Percentiles rank a stretch among this genome's conserved stretches.
phyloP scores from a whole-genome alignment of 2,329 filamentous ascomycete species.

The Cordyceps cateniannulata region DNA sequence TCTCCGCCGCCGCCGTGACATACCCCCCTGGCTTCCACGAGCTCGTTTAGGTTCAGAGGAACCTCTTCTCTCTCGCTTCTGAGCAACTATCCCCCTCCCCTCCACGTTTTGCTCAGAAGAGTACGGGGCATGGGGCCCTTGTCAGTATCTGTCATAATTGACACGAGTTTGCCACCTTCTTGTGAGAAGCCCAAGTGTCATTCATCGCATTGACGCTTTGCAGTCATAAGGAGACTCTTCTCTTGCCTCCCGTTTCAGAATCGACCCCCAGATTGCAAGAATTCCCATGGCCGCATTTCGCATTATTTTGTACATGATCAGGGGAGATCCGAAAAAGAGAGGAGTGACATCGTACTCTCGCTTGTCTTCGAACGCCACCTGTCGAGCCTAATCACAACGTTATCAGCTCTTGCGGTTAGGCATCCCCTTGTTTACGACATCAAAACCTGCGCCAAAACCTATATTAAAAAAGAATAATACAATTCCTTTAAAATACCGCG shows the following conservation, averaged over 20 bases:
- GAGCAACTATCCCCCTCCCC: not conserved
- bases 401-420: not conserved
- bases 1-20: not conserved
- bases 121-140: not conserved
- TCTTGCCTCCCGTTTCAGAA: not conserved
- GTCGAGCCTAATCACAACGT: not conserved
- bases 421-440: not conserved
- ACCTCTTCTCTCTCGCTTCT: not conserved
- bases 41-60: not conserved
- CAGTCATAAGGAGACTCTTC: not conserved
- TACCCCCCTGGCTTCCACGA: not conserved
- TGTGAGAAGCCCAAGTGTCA: not conserved
- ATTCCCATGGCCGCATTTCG: not conserved
- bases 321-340: not conserved
- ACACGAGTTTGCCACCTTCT: not conserved
- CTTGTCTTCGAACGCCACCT: no score
- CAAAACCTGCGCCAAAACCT: not conserved
- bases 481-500: not conserved
- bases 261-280: not conserved
- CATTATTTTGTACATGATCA: not conserved
- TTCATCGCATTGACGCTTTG: conserved; percentile 1
- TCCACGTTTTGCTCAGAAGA: not conserved
- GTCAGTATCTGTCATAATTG: not conserved
- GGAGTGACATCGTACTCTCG: not conserved
- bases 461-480: not conserved